These are phyloP conservation scores for Ganoderma meredithae DNA, from an alignment of 1,284 basidiomycete genomes.

Conservation along the genomic window DNA sequence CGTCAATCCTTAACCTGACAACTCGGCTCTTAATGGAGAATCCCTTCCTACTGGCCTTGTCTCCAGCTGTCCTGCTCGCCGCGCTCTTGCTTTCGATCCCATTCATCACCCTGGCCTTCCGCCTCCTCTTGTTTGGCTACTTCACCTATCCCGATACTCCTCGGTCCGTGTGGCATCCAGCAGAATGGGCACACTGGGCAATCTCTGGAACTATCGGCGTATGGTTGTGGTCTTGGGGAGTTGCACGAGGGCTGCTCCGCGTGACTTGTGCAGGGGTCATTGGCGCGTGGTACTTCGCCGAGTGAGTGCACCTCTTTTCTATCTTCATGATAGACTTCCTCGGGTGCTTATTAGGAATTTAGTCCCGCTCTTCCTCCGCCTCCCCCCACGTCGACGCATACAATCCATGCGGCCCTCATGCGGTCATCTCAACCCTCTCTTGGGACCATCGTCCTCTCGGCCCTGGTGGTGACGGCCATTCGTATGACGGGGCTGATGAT, in stretches of 20 bases:
- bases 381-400: constrained; percentile 66
- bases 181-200: constrained; percentile 85
- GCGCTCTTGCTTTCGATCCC: constrained; percentile 83
- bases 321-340: background rate
- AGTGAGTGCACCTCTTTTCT: constrained; percentile 55
- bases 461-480: constrained; percentile 77
- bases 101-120: constrained; percentile 85
- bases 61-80: constrained; percentile 78
- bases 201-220: constrained; percentile 72
- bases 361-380: constrained; percentile 60
- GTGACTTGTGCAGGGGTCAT: constrained; percentile 86
- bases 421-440: constrained; percentile 85
- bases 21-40: constrained; percentile 81
- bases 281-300: constrained; percentile 92
- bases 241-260: constrained; percentile 82
- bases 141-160: constrained; percentile 47
- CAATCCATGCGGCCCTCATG: constrained; percentile 80
- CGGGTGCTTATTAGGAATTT: background rate
- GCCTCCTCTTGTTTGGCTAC: constrained; percentile 80
- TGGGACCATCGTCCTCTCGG: constrained; percentile 80
- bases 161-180: constrained; percentile 74
- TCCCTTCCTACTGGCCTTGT: constrained; percentile 84
- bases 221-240: constrained; percentile 94
- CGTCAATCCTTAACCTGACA: constrained; percentile 82
- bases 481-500: constrained; percentile 60